A percentile compares a stretch with the other conserved stretches of the same genome.
phyloP scores from a whole-genome alignment of 345 rosid genomes.

The Excoecaria agallocha region DNA sequence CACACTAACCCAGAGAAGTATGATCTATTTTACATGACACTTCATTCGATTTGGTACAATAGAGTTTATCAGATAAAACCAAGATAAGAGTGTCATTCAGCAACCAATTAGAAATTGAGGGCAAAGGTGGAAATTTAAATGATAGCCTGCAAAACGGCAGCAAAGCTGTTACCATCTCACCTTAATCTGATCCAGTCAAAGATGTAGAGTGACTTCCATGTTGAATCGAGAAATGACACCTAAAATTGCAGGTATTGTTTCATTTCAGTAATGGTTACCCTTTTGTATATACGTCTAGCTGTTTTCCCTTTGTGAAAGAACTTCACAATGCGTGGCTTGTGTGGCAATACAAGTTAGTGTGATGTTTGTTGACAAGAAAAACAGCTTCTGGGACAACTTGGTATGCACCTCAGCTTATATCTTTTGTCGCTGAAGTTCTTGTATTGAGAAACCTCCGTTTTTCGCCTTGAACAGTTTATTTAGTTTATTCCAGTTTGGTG shows the following conservation, averaged over 20 bases:
- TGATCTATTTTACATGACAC: conserved; percentile 89
- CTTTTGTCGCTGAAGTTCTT: background rate
- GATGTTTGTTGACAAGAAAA: background rate
- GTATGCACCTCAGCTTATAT: background rate
- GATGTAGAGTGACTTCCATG: background rate
- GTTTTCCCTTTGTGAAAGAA: background rate
- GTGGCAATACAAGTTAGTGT: background rate
- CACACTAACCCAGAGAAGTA: conserved; percentile 76
- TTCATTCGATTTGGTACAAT: conserved; percentile 89
- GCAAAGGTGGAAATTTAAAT: background rate
- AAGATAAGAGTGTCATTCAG: conserved; percentile 29
- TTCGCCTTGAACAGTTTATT: background rate
- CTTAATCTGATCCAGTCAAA: background rate
- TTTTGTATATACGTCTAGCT: background rate
- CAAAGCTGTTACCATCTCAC: background rate
- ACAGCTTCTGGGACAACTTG: background rate
- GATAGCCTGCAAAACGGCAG: background rate
- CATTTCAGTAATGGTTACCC: background rate
- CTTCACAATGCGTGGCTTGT: background rate
- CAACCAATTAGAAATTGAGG: background rate
- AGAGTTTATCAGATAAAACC: conserved; percentile 77
- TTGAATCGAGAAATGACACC: background rate
- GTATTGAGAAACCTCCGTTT: background rate
- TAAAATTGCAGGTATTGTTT: background rate
- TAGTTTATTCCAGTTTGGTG: background rate